Percentiles rank a stretch among this genome's conserved stretches.
phyloP scores from a whole-genome alignment of 495 filamentous ascomycete genomes.

The Delitschia confertaspora region DNA sequence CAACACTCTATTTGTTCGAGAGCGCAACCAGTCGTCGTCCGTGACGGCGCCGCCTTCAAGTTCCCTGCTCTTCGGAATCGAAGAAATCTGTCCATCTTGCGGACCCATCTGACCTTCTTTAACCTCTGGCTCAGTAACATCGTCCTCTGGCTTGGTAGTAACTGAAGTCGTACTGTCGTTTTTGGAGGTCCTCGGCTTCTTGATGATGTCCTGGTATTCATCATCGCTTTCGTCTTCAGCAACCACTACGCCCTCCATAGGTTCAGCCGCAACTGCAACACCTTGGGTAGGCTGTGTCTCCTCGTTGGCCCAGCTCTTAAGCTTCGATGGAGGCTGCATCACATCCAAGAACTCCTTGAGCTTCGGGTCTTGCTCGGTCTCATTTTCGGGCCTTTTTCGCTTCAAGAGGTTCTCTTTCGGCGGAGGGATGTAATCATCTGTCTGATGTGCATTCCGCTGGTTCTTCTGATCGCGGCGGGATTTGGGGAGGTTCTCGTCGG shows the following conservation, averaged over 20 bases:
- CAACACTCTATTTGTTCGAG: constrained; percentile 80
- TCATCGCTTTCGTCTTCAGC: constrained; percentile 50
- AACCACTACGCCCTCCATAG: constrained; percentile 18
- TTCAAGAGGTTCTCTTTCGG: constrained; percentile 39
- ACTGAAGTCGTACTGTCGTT: background rate
- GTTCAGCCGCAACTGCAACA: constrained; percentile 16
- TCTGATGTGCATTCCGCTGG: constrained; percentile 27
- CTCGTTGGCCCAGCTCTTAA: constrained; percentile 58
- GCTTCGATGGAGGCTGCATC: constrained; percentile 62
- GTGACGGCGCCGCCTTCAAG: constrained; percentile 44
- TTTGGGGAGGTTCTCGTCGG: constrained; percentile 21
- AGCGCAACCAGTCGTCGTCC: constrained; percentile 89
- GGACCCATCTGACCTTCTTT: no score
- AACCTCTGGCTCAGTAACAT: no score
- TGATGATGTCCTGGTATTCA: constrained; percentile 55
- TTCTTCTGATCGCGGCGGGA: constrained; percentile 37
- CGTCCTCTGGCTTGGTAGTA: no score
- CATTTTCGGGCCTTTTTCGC: constrained; percentile 44
- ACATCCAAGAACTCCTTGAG: constrained; percentile 78
- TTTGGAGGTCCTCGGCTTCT: constrained; percentile 31
- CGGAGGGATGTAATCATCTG: constrained; percentile 8
- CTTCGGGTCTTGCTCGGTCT: constrained; percentile 56
- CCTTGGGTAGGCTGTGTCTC: constrained; percentile 29
- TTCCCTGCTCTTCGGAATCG: no score
- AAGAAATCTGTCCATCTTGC: no score